Evolutionary conservation across 2,329 filamentous ascomycete species (phyloP).

Genomic region (Pyricularia grisea): DNA sequence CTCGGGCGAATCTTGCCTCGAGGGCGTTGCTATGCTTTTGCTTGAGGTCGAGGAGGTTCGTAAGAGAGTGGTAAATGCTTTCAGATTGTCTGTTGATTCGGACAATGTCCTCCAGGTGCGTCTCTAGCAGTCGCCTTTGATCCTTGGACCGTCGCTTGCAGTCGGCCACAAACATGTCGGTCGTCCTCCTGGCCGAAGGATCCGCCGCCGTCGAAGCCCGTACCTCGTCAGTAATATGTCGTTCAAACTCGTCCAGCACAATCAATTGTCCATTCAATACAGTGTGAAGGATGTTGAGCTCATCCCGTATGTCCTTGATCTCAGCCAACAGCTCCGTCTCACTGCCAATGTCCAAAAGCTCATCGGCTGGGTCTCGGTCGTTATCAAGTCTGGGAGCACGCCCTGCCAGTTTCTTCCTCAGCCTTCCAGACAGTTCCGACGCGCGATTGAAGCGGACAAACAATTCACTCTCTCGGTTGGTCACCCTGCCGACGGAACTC

Average conservation of each 20-base stretch:
- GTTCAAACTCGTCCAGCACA: constrained; percentile 28
- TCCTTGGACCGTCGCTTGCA: constrained; percentile 45
- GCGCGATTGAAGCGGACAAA: constrained; percentile 51
- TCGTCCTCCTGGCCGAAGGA: constrained; percentile 2
- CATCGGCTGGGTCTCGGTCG: constrained; percentile 36
- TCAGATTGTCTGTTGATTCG: constrained; percentile 55
- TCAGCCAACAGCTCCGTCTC: constrained; percentile 54
- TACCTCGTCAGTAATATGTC: constrained; percentile 24
- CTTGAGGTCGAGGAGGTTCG: constrained; percentile 56
- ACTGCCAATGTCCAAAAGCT: constrained; percentile 46
- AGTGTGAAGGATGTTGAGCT: constrained; percentile 52
- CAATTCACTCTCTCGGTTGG: constrained; percentile 45
- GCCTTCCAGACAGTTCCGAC: constrained; percentile 44
- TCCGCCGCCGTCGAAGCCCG: constrained; percentile 3
- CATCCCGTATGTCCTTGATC: constrained; percentile 58
- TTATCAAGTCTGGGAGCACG: constrained; percentile 12
- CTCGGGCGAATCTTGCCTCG: constrained; percentile 51
- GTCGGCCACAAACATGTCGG: constrained; percentile 19
- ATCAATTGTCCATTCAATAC: constrained; percentile 13
- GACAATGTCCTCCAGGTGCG: constrained; percentile 48
- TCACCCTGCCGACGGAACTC: constrained; percentile 45
- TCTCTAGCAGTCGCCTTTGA: constrained; percentile 46
- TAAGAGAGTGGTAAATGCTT: constrained; percentile 49
- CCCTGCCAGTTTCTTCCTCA: constrained; percentile 34
- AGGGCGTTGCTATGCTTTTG: constrained; percentile 62